Percentiles rank a stretch among this genome's conserved stretches.
phyloP scores from a whole-genome alignment of 2,329 filamentous ascomycete genomes.

The Calonectria multiphialidica region DNA sequence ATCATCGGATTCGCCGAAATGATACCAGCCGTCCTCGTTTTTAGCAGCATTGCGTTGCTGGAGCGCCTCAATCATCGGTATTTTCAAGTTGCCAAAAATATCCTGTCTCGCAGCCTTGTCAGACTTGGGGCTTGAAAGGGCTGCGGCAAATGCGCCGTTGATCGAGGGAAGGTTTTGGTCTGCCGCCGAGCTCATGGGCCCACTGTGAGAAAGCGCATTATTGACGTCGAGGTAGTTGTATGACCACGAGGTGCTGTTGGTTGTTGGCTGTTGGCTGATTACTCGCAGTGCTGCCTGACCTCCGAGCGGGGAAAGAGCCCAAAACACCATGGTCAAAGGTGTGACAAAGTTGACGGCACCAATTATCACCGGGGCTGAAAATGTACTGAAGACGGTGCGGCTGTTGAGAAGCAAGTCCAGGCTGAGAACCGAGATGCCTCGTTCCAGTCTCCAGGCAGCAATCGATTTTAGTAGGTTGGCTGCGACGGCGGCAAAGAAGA shows the following conservation, averaged over 20 bases:
- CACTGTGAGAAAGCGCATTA: neutral
- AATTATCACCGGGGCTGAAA: constrained; percentile 1
- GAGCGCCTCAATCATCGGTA: constrained; percentile 20
- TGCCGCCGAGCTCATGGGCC: neutral
- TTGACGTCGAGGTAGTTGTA: neutral
- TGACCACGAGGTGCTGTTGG: neutral
- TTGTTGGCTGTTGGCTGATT: neutral
- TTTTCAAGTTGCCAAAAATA: constrained; percentile 9
- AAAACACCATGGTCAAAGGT: neutral
- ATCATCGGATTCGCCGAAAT: neutral
- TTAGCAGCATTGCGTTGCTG: neutral
- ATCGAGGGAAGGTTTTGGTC: neutral
- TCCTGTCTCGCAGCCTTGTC: constrained; percentile 6
- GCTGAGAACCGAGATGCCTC: constrained; percentile 11
- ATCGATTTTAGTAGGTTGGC: constrained; percentile 11
- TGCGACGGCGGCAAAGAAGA: constrained; percentile 19
- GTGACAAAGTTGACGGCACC: neutral
- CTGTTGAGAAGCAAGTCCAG: constrained; percentile 20
- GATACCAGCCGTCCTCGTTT: neutral
- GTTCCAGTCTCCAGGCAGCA: constrained; percentile 15
- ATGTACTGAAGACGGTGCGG: constrained; percentile 18
- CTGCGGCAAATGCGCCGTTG: constrained; percentile 7
- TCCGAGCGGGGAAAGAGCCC: constrained; percentile 19
- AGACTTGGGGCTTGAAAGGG: constrained; percentile 4
- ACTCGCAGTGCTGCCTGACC: constrained; percentile 19